A percentile compares a stretch with the other conserved stretches of the same genome.
Evolutionary conservation across 106 monocot species (phyloP).

Genomic region (Phalaenopsis equestris): DNA sequence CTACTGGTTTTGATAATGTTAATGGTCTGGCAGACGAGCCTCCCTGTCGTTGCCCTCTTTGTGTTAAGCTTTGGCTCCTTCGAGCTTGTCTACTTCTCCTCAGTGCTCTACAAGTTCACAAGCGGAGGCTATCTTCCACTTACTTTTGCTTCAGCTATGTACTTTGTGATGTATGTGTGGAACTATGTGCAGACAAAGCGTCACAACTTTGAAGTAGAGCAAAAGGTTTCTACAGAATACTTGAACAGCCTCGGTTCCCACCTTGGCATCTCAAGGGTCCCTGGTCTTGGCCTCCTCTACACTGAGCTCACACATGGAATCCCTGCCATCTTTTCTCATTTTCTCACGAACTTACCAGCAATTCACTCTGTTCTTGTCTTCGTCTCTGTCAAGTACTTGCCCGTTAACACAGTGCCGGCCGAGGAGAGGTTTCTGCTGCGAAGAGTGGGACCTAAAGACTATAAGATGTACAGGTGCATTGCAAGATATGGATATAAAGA

Average conservation of each 20-base stretch:
- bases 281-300: constrained; percentile 56
- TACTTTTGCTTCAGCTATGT: constrained; percentile 33
- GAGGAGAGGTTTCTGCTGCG: constrained; percentile 29
- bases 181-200: constrained; percentile 48
- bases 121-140: constrained; percentile 61
- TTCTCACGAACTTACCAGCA: constrained; percentile 56
- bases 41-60: constrained; percentile 27
- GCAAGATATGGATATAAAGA: constrained; percentile 57
- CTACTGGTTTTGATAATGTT: constrained; percentile 55
- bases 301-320: constrained; percentile 57
- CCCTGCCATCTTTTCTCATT: constrained; percentile 64
- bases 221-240: constrained; percentile 41
- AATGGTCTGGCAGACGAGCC: constrained; percentile 47
- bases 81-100: constrained; percentile 59
- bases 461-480: constrained; percentile 22
- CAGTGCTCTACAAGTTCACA: constrained; percentile 47
- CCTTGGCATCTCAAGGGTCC: constrained; percentile 36
- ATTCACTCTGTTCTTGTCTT: constrained; percentile 48
- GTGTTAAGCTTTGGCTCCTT: constrained; percentile 33
- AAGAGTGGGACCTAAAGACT: constrained; percentile 13
- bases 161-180: constrained; percentile 61
- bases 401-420: constrained; percentile 23
- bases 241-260: constrained; percentile 27
- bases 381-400: constrained; percentile 49
- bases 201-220: constrained; percentile 47